A percentile compares a stretch with the other conserved stretches of the same genome.
phyloP scores from a whole-genome alignment of 805 yeast species.

The Monosporozyma aerobia region DNA sequence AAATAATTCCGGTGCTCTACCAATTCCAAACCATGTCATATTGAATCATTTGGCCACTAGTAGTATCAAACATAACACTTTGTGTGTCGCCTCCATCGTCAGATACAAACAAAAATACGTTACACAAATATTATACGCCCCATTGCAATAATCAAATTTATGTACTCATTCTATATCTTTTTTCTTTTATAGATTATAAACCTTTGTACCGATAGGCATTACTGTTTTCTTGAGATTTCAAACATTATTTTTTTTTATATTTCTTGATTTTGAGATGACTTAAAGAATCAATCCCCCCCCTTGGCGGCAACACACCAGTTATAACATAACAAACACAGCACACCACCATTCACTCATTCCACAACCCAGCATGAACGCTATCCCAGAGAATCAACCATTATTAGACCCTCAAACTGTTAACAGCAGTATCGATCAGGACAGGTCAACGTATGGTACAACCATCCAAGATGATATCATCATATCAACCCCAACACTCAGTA shows the following conservation, averaged over 20 bases:
- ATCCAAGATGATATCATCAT: background rate
- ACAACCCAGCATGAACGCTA: background rate
- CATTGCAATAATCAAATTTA: conserved; percentile 27
- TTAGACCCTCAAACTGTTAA: background rate
- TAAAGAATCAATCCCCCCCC: background rate
- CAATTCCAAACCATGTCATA: conserved; percentile 92
- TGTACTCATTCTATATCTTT: background rate
- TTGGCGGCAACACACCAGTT: background rate
- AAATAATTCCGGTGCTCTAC: conserved; percentile 80
- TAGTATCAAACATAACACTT: conserved; percentile 83
- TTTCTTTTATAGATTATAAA: background rate
- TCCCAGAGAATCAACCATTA: background rate
- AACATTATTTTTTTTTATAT: too few species aligned
- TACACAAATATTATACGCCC: conserved; percentile 88
- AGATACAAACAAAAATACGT: conserved; percentile 83
- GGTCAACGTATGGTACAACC: background rate
- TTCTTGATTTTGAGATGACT: too few species aligned
- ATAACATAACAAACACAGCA: background rate
- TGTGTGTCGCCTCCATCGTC: conserved; percentile 87
- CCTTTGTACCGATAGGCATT: background rate
- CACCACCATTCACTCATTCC: background rate
- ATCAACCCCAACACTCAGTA: conserved; percentile 10
- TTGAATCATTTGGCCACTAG: conserved; percentile 93
- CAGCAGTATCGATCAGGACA: background rate
- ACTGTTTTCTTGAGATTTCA: too few species aligned